phyloP scores from a whole-genome alignment of 176 grass and related monocot genomes.

The sorghum (Sorghum bicolor) region DNA sequence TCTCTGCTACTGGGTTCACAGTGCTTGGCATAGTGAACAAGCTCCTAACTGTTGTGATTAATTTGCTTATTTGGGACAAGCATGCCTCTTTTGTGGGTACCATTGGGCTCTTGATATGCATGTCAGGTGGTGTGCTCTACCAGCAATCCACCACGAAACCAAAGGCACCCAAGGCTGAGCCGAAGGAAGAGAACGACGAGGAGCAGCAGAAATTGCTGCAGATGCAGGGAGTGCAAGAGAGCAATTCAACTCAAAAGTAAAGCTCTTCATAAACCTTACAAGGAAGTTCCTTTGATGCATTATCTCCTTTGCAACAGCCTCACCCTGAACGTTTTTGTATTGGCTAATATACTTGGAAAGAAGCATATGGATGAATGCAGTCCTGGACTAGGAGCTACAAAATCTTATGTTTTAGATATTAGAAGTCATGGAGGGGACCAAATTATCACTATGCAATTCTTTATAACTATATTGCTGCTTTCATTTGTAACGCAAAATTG shows the following conservation, averaged over 20 bases:
- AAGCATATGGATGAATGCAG: background rate
- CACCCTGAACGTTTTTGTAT: background rate
- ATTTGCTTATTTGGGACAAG: constrained; percentile 82
- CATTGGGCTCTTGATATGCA: constrained; percentile 71
- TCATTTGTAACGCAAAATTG: constrained; percentile 18
- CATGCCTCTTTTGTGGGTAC: constrained; percentile 64
- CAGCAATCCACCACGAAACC: constrained; percentile 74
- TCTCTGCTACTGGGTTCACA: constrained; percentile 80
- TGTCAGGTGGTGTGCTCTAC: constrained; percentile 72
- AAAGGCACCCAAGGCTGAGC: constrained; percentile 51
- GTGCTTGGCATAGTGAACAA: constrained; percentile 86
- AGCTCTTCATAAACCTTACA: background rate
- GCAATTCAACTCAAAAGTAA: constrained; percentile 30
- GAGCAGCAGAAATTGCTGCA: constrained; percentile 64
- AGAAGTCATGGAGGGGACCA: background rate
- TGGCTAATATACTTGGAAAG: background rate
- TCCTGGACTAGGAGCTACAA: background rate
- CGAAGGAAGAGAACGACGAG: constrained; percentile 53
- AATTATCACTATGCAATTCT: constrained; percentile 20
- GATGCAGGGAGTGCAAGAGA: constrained; percentile 40
- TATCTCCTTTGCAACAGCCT: background rate
- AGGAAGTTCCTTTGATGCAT: background rate
- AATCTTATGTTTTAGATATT: background rate
- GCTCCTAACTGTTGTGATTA: constrained; percentile 67
- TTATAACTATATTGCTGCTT: constrained; percentile 17